Conservation (phyloP, 2,329 filamentous ascomycete species). For the Alternaria brassicicola region DNA sequence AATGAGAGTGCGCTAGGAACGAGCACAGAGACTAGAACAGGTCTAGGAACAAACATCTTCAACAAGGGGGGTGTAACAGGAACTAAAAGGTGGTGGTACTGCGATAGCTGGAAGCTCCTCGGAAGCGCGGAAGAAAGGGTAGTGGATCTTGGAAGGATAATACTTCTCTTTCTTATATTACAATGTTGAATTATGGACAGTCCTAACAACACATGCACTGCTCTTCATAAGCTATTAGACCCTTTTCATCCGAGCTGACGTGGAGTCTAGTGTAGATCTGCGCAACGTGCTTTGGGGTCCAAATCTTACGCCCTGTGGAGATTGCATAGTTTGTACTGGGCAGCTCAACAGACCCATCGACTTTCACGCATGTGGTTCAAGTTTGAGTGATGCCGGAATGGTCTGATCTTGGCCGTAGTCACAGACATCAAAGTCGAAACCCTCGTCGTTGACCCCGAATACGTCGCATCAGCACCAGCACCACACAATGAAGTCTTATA, state of each 20-base stretch:
- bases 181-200: neutral
- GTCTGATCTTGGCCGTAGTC: neutral
- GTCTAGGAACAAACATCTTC: neutral
- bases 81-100: neutral
- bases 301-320: neutral
- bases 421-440: no score
- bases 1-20: slow-evolving; percentile 5
- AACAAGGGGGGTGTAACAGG: neutral
- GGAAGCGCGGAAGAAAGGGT: neutral
- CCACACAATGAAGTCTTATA: neutral
- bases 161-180: slow-evolving; percentile 1
- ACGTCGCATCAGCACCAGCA: neutral
- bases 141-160: neutral
- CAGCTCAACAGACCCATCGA: neutral
- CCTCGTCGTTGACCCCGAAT: neutral
- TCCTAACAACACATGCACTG: neutral
- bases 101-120: neutral
- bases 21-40: neutral
- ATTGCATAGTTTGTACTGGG: neutral
- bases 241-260: neutral
- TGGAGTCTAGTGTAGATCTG: neutral
- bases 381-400: neutral
- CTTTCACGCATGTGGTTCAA: neutral
- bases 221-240: neutral
- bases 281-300: neutral